phyloP scores from a whole-genome alignment of 2,329 filamentous ascomycete species.

The Aureobasidium sp. region DNA sequence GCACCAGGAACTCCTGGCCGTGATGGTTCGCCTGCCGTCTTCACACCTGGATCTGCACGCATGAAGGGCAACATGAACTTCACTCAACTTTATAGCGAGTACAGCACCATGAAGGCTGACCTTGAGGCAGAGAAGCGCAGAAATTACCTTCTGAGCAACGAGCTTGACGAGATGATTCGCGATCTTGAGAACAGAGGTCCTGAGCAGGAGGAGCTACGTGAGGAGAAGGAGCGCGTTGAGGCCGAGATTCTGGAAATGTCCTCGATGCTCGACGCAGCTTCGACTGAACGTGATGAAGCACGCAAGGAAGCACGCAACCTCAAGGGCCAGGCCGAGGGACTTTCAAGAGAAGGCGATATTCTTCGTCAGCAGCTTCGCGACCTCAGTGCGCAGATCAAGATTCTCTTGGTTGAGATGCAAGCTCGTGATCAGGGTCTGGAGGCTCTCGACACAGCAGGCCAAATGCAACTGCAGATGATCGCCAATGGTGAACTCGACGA shows the following conservation, averaged over 20 bases:
- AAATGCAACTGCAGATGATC: conserved; percentile 66
- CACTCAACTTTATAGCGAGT: conserved; percentile 57
- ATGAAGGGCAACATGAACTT: conserved; percentile 48
- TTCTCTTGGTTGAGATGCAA: conserved; percentile 80
- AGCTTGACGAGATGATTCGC: conserved; percentile 77
- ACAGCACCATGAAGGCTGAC: conserved; percentile 57
- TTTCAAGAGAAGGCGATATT: conserved; percentile 61
- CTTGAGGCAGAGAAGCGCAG: conserved; percentile 66
- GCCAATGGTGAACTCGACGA: conserved; percentile 68
- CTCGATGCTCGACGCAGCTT: conserved; percentile 71
- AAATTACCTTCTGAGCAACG: conserved; percentile 63
- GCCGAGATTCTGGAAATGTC: conserved; percentile 71
- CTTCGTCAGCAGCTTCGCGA: conserved; percentile 82
- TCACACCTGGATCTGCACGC: conserved; percentile 45
- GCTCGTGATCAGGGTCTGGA: conserved; percentile 71
- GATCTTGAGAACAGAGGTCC: conserved; percentile 80
- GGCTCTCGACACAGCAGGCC: conserved; percentile 62
- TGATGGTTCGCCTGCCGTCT: conserved; percentile 20
- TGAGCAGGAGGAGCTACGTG: conserved; percentile 76
- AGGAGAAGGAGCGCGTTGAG: conserved; percentile 72
- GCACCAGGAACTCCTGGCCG: conserved; percentile 12
- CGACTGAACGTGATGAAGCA: conserved; percentile 69
- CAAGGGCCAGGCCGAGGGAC: conserved; percentile 59
- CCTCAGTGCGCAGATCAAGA: conserved; percentile 80
- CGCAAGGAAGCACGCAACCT: conserved; percentile 72